A percentile compares a stretch with the other conserved stretches of the same genome.
Conservation (phyloP, 2,329 filamentous ascomycete species). For the Cytospora chrysosperma region DNA sequence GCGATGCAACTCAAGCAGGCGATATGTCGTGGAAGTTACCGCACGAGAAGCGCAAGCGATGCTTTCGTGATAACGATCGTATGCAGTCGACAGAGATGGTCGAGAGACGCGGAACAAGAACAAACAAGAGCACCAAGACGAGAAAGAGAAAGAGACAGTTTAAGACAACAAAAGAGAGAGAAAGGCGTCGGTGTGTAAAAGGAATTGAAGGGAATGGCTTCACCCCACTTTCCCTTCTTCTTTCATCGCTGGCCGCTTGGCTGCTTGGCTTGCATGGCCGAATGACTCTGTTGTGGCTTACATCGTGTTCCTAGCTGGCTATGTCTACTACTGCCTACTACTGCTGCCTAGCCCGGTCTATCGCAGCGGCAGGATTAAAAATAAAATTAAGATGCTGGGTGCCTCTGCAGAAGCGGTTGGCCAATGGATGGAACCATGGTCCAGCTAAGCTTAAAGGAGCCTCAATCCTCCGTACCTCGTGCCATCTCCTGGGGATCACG, state of each 20-base stretch:
- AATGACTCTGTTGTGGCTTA: not conserved
- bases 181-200: not conserved
- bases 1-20: no score
- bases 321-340: no score
- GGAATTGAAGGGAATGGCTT: constrained; percentile 2
- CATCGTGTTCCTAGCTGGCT: not conserved
- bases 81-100: not conserved
- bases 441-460: constrained; percentile 14
- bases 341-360: not conserved
- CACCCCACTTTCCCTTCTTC: constrained; percentile 6
- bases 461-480: not conserved
- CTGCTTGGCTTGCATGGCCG: not conserved
- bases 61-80: not conserved
- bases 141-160: not conserved
- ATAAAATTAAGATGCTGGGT: constrained; percentile 11
- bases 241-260: not conserved
- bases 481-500: not conserved
- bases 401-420: constrained; percentile 9
- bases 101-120: not conserved
- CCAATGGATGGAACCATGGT: constrained; percentile 1
- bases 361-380: not conserved
- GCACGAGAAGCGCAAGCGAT: not conserved
- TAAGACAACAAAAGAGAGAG: no score
- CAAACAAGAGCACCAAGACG: not conserved
- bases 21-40: not conserved